A percentile compares a stretch with the other conserved stretches of the same genome.
Evolutionary conservation across 345 rosid genomes (phyloP).

Genomic region (Gossypium thurberi): DNA sequence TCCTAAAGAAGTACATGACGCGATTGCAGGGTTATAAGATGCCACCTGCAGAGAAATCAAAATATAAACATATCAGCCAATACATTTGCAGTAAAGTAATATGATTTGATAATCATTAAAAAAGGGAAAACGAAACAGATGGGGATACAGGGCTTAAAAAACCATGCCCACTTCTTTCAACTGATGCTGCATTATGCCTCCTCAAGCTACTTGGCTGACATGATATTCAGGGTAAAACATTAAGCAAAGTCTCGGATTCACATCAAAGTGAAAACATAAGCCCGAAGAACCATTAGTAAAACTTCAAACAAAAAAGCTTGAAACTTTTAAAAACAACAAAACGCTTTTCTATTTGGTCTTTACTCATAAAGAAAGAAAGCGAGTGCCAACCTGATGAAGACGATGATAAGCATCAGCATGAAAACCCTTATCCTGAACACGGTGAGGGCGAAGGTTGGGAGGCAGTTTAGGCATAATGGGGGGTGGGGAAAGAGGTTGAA

Average conservation of each 20-base stretch:
- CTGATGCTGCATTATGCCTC: slow-evolving; percentile 26
- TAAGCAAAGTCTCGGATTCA: not conserved
- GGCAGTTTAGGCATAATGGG: slow-evolving; percentile 16
- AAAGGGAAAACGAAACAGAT: not conserved
- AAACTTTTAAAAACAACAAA: not conserved
- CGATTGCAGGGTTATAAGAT: slow-evolving; percentile 43
- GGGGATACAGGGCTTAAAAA: slow-evolving; percentile 37
- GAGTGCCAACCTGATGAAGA: slow-evolving; percentile 37
- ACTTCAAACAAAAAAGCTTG: not conserved
- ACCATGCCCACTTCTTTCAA: slow-evolving; percentile 23
- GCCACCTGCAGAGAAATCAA: slow-evolving; percentile 41
- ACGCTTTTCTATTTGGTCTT: not conserved
- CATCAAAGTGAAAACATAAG: not conserved
- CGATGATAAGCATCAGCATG: slow-evolving; percentile 11
- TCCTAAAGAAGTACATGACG: slow-evolving; percentile 49
- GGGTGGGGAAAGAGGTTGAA: slow-evolving; percentile 39
- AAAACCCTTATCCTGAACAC: slow-evolving; percentile 14
- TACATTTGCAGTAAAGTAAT: not conserved
- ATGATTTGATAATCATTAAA: not conserved
- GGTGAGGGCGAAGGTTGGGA: slow-evolving; percentile 16
- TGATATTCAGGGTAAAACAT: slow-evolving; percentile 7
- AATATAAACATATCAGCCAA: not conserved
- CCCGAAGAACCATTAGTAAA: not conserved
- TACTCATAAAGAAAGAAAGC: too few relatives aligned
- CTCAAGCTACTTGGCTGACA: slow-evolving; percentile 47